A percentile compares a stretch with the other conserved stretches of the same genome.
Evolutionary conservation across 75 land plant genomes (phyloP).

Genomic region (Chamaecyparis obtusa): DNA sequence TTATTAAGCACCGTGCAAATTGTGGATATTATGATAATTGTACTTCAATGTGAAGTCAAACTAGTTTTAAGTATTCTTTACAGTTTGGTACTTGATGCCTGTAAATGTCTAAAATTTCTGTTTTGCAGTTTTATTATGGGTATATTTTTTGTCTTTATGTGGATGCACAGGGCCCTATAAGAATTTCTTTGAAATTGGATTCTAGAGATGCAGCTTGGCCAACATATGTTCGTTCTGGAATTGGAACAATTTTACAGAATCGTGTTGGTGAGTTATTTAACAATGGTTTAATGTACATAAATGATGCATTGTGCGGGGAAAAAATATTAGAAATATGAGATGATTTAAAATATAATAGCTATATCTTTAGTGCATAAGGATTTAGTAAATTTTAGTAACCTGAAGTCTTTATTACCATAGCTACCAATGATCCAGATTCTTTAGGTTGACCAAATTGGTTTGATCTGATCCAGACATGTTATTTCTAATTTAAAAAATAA

Average conservation of each 20-base stretch:
- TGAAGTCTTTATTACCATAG: background rate
- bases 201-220: slow-evolving; percentile 40
- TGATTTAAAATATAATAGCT: background rate
- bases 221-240: slow-evolving; percentile 54
- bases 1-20: background rate
- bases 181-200: slow-evolving; percentile 29
- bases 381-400: background rate
- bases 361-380: background rate
- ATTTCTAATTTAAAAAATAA: background rate
- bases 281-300: background rate
- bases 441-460: background rate
- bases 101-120: background rate
- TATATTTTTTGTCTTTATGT: background rate
- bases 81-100: background rate
- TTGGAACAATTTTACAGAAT: slow-evolving; percentile 58
- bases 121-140: background rate
- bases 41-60: background rate
- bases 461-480: background rate
- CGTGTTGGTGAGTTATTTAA: slow-evolving; percentile 61
- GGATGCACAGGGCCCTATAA: slow-evolving; percentile 37
- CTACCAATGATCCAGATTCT: background rate
- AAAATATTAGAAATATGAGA: background rate
- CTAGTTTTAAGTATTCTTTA: background rate
- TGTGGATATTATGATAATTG: background rate
- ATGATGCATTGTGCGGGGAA: background rate